These are phyloP conservation scores for Fragilaria crotonensis DNA, from an alignment of 108 stramenopile species.

Conservation along the genomic window DNA sequence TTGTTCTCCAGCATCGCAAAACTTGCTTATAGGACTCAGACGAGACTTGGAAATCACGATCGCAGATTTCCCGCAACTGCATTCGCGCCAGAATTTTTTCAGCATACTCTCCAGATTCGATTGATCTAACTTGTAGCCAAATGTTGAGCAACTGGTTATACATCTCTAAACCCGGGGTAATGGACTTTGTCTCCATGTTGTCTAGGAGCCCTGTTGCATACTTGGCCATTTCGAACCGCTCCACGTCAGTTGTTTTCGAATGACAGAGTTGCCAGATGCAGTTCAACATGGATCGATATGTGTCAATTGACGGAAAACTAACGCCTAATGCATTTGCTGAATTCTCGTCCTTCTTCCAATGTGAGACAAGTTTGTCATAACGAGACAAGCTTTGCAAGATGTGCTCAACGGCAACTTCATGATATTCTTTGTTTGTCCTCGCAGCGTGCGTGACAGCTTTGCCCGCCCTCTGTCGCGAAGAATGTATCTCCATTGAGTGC, in stretches of 20 bases:
- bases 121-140: slow-evolving; percentile 21
- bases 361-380: not conserved
- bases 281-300: not conserved
- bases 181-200: not conserved
- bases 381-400: no score
- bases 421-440: no score
- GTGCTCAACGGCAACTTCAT: no score
- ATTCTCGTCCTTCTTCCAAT: not conserved
- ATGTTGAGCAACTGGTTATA: slow-evolving; percentile 25
- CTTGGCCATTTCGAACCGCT: not conserved
- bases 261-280: not conserved
- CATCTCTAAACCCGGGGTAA: slow-evolving; percentile 13
- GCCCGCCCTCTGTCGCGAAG: no score
- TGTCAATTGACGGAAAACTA: not conserved
- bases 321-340: not conserved
- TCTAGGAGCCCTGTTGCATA: not conserved
- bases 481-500: not conserved
- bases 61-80: slow-evolving; percentile 20
- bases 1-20: slow-evolving; percentile 23
- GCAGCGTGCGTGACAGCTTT: no score
- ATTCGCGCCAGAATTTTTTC: slow-evolving; percentile 34
- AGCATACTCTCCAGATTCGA: slow-evolving; percentile 30
- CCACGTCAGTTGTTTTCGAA: not conserved
- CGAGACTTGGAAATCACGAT: slow-evolving; percentile 12
- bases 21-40: slow-evolving; percentile 17